These are phyloP conservation scores for Fusarium robinianum DNA, from an alignment of 2,329 filamentous ascomycete genomes.

Conservation along the genomic window DNA sequence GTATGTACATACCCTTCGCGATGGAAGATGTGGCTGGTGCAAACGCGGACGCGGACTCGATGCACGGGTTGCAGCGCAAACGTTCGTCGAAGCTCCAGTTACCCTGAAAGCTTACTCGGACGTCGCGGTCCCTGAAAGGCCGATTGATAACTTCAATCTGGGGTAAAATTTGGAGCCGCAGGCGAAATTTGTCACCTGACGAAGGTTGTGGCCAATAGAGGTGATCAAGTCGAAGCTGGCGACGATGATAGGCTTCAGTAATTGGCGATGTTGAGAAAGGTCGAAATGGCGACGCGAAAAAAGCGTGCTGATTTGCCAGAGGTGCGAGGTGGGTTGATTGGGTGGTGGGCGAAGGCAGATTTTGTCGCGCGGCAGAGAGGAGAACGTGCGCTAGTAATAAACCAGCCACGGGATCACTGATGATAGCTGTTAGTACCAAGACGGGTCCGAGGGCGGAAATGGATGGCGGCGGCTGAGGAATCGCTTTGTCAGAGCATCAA, in stretches of 20 bases:
- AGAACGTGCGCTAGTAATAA: constrained; percentile 21
- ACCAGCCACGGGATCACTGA: constrained; percentile 7
- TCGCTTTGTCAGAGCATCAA: constrained; percentile 9
- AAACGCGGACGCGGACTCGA: constrained; percentile 27
- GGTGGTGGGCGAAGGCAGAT: constrained; percentile 32
- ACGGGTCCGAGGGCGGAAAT: constrained; percentile 8
- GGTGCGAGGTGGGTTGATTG: constrained; percentile 36
- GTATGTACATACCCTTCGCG: constrained; percentile 36
- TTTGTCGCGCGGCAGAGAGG: constrained; percentile 32
- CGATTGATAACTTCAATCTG: constrained; percentile 34
- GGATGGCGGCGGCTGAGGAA: constrained; percentile 6
- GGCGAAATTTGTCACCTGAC: constrained; percentile 57
- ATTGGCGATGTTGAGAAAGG: constrained; percentile 46
- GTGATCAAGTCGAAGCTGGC: constrained; percentile 46
- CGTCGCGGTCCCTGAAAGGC: constrained; percentile 20
- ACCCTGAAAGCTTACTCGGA: constrained; percentile 27
- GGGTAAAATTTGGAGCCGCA: constrained; percentile 41
- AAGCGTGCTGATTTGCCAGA: constrained; percentile 58
- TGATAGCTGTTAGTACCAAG: constrained; percentile 7
- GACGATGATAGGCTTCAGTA: constrained; percentile 58
- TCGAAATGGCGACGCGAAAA: constrained; percentile 41
- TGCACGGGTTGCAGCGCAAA: constrained; percentile 20
- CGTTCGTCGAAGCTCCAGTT: constrained; percentile 21
- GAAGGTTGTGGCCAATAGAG: constrained; percentile 52
- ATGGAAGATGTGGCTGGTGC: constrained; percentile 21